Evolutionary conservation across 176 grass and related monocot species (phyloP), one percentile per base, ranked within the genome.

Genomic region (Cenchrus purpureus): DNA sequence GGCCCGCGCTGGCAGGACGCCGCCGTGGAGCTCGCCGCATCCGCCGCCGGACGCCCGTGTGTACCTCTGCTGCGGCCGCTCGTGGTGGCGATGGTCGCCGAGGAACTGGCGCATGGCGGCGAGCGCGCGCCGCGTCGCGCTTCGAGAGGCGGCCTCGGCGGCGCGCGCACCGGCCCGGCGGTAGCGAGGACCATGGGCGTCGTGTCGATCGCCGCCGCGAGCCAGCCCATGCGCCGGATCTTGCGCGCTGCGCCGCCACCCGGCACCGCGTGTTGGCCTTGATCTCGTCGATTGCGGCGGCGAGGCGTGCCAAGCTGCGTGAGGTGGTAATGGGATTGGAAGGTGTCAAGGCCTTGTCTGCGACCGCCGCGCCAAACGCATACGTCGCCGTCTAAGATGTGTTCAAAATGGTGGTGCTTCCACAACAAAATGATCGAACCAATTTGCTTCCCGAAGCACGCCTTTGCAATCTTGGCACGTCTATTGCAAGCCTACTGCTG

Each of bases 201-300:
- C 12, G 92, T 92, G 89, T 98, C 89, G 34, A 37, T 37, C 92
- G 91, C 12, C 49, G 79, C 37, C 37, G 93, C 55, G 58, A 91
- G 79, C 95, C 95, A 98, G 16, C 91, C 86, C 89, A 95, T 89
- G 34, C 81, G 74, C 12, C 90, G 78, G 60, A 98, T 98, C 89
- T 98, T 98, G 82, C 85, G 19, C 79, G 79, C 89, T 98, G 95
- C 73, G 70, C 87, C 28, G 79, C 86, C 28, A 91, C 95, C 95
- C 25, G 95, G 91, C 53, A 89, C 82, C 91, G 91, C 65, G 92
- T 95, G 91, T 98, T 98, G 2, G 42, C 82, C 89, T 95, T 98
- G 87, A 98, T 93, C 60, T 92, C 91, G 53, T 87, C 82, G 17
- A 98, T 63, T 8, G 95, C 91, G 5, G 29, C 67, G 15, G 48